phyloP scores from a whole-genome alignment of 2,329 filamentous ascomycete species.

The Aspergillus udagawae region DNA sequence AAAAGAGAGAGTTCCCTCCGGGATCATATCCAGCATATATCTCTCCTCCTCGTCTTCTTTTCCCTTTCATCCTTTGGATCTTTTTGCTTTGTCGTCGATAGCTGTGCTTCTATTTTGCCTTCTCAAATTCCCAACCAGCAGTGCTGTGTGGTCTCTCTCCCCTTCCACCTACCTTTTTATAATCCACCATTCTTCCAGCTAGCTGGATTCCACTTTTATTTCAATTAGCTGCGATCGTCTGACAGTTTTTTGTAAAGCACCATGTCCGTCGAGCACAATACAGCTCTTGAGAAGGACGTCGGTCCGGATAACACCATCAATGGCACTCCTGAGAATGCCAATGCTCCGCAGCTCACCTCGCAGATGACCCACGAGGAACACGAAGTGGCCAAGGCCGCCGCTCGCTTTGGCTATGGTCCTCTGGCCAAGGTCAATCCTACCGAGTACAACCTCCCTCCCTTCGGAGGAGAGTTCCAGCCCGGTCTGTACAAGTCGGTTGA shows the following conservation, averaged over 20 bases:
- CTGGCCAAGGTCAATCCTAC: slow-evolving; percentile 47
- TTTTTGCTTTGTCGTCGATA: slow-evolving; percentile 9
- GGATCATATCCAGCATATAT: not conserved
- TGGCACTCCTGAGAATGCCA: slow-evolving; percentile 3
- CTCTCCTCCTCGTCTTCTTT: not conserved
- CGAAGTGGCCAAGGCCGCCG: slow-evolving; percentile 41
- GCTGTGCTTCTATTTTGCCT: not conserved
- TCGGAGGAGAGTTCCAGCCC: slow-evolving; percentile 70
- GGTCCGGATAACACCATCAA: slow-evolving; percentile 9
- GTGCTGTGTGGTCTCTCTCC: slow-evolving; percentile 23
- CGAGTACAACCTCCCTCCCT: slow-evolving; percentile 53
- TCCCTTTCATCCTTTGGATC: not conserved
- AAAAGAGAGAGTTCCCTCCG: not conserved
- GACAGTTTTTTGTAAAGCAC: slow-evolving; percentile 7
- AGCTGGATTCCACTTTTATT: slow-evolving; percentile 19
- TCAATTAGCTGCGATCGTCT: not conserved
- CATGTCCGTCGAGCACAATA: slow-evolving; percentile 27
- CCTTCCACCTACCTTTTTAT: slow-evolving; percentile 8
- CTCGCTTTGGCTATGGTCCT: slow-evolving; percentile 49
- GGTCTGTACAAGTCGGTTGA: slow-evolving; percentile 63
- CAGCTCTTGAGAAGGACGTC: slow-evolving; percentile 30
- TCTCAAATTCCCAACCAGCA: slow-evolving; percentile 19
- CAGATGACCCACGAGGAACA: slow-evolving; percentile 31
- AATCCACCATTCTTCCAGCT: slow-evolving; percentile 17
- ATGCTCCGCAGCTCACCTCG: slow-evolving; percentile 1